Evolutionary conservation across 108 stramenopile species (phyloP), one percentile per base, ranked within the genome.

Genomic region (Nannochloropsis gaditana): DNA sequence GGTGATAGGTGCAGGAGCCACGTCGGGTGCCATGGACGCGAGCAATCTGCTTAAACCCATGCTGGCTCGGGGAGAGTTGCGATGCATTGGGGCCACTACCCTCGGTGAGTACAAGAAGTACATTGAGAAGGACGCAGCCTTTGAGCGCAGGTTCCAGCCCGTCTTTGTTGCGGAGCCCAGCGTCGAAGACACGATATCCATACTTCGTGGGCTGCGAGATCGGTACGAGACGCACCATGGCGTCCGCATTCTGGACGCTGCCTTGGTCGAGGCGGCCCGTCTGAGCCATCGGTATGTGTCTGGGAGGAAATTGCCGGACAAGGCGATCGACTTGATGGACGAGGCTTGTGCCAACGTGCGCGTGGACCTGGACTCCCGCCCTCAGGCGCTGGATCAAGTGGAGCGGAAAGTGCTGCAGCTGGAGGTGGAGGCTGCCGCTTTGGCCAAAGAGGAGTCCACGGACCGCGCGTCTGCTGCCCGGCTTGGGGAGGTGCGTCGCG

Each of bases 91-190:
- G 21, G 97, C 97, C 19, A 97, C 97, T 9, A 97, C 97, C 0
- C 42, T 95, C 19, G 93, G 94, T 41, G 97, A 97, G 81, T 97
- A 97, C 86, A 89, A 94, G 5, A 80, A 84, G 83, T 81, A 81
- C 41, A 95, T 98, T 86, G 95, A 96, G 83, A 96, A 96, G 86
- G 98, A 99, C 90, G 91, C 95, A 11, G 98, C 98, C 9, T 95
- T 99, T n/a, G 97, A 97, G 89, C 86, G 98, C 9, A 93, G 98
- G 19, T 99, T 99, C 84, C 98, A 99, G 89, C 95, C 95, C 80
- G 96, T 99, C 9, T 81, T 83, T 10, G 94, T 98, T 17, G 84
- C 89, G 44, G 96, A 99, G 86, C 98, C 98, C 9, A 90, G 87
- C 15, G 96, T 99, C 3, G 94, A 95, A 85, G 94, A 95, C 80